Evolutionary conservation across 1,139 yeast species (phyloP).

Genomic region (Yamadazyma dushanensis): DNA sequence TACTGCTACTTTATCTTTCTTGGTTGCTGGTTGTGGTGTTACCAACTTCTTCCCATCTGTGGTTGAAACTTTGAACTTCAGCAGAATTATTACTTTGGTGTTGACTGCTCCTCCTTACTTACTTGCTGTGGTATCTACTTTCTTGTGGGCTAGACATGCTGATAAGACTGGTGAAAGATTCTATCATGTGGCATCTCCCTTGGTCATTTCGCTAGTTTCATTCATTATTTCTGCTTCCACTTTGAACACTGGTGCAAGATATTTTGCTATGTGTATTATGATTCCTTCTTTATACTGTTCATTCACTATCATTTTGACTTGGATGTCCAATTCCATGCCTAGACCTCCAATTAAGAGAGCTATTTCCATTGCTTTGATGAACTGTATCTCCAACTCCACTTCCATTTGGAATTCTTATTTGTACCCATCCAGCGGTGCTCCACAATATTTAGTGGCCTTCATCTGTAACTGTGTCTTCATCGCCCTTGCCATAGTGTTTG

Average conservation of each 20-base stretch:
- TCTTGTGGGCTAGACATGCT: slow-evolving; percentile 56
- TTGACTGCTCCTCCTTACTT: slow-evolving; percentile 64
- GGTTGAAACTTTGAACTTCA: slow-evolving; percentile 53
- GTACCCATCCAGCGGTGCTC: slow-evolving; percentile 43
- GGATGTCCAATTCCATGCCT: slow-evolving; percentile 55
- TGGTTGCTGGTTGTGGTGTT: slow-evolving; percentile 59
- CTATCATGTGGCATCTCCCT: slow-evolving; percentile 50
- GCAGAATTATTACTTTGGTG: slow-evolving; percentile 49
- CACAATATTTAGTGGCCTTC: slow-evolving; percentile 47
- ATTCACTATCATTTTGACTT: slow-evolving; percentile 53
- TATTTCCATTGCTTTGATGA: slow-evolving; percentile 52
- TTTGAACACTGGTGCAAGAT: slow-evolving; percentile 56
- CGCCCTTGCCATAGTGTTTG: slow-evolving; percentile 38
- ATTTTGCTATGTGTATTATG: slow-evolving; percentile 63
- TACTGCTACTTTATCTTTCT: slow-evolving; percentile 46
- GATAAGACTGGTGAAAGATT: slow-evolving; percentile 59
- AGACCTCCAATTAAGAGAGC: slow-evolving; percentile 58
- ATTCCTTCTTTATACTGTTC: slow-evolving; percentile 59
- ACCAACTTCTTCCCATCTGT: slow-evolving; percentile 65
- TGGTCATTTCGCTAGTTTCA: slow-evolving; percentile 43
- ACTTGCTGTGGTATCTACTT: slow-evolving; percentile 54
- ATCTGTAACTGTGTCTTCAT: slow-evolving; percentile 51
- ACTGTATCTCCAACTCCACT: slow-evolving; percentile 52
- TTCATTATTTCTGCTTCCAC: slow-evolving; percentile 58
- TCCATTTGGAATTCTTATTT: slow-evolving; percentile 56